Conservation (phyloP, 2,329 filamentous ascomycete genomes). For the Colletotrichum sidae region DNA sequence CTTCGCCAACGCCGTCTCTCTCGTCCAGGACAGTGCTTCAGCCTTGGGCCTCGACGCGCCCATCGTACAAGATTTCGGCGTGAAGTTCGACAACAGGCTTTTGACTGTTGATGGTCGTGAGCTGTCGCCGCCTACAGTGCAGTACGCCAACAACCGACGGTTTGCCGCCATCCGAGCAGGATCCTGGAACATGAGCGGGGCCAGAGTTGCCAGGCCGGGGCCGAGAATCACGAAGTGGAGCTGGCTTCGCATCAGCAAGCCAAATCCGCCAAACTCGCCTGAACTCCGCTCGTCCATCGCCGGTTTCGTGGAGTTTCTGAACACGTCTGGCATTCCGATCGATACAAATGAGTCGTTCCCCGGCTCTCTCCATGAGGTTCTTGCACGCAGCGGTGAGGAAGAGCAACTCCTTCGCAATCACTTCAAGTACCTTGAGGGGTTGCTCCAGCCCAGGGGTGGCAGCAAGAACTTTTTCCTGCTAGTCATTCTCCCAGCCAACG, state of each 20-base stretch:
- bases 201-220: slow-evolving; percentile 67
- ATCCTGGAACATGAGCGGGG: slow-evolving; percentile 75
- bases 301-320: slow-evolving; percentile 52
- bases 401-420: neutral
- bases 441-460: slow-evolving; percentile 37
- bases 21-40: slow-evolving; percentile 67
- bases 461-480: slow-evolving; percentile 62
- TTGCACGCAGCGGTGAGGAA: neutral
- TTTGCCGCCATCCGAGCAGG: slow-evolving; percentile 58
- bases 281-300: slow-evolving; percentile 41
- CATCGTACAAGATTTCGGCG: slow-evolving; percentile 64
- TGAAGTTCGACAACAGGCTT: slow-evolving; percentile 70
- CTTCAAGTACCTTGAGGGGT: neutral
- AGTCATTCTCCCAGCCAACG: slow-evolving; percentile 66
- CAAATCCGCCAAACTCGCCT: neutral
- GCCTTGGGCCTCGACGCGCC: slow-evolving; percentile 67
- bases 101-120: slow-evolving; percentile 80
- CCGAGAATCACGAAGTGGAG: slow-evolving; percentile 61
- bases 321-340: slow-evolving; percentile 53
- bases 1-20: slow-evolving; percentile 73
- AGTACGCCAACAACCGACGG: slow-evolving; percentile 59
- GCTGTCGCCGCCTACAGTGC: slow-evolving; percentile 68
- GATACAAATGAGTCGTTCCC: slow-evolving; percentile 4
- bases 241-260: slow-evolving; percentile 54
- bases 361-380: slow-evolving; percentile 9